A percentile compares a stretch with the other conserved stretches of the same genome.
Conservation (phyloP, 2,329 filamentous ascomycete genomes). For the Venturia aucupariae region DNA sequence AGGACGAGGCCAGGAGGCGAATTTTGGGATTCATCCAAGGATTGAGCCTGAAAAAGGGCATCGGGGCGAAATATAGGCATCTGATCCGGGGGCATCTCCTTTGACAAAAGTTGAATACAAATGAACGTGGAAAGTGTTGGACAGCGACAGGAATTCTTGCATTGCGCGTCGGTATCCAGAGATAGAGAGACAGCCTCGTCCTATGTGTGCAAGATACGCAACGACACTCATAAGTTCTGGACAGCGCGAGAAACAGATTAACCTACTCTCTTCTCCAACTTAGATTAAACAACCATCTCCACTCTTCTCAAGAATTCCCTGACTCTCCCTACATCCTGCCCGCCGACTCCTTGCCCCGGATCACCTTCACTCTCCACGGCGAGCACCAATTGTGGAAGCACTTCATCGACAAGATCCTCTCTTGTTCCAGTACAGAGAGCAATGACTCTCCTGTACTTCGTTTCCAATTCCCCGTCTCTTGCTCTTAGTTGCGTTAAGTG, state of each 20-base stretch:
- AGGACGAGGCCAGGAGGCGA: too few relatives aligned
- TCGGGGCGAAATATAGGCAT: too few relatives aligned
- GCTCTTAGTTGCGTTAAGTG: constrained; percentile 64
- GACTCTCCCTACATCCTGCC: constrained; percentile 64
- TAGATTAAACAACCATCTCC: constrained; percentile 44
- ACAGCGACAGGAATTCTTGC: too few relatives aligned
- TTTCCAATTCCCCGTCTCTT: constrained; percentile 72
- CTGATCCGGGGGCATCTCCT: too few relatives aligned
- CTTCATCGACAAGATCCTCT: constrained; percentile 69
- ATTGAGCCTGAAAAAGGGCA: too few relatives aligned
- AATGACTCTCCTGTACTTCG: constrained; percentile 82
- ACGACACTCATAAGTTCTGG: background rate
- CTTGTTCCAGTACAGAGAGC: constrained; percentile 73
- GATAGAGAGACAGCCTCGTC: background rate
- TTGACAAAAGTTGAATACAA: too few relatives aligned
- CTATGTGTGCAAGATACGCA: background rate
- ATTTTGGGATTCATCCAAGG: too few relatives aligned
- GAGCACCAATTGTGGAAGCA: constrained; percentile 69
- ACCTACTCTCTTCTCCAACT: background rate
- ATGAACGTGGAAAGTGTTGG: too few relatives aligned
- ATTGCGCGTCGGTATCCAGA: background rate
- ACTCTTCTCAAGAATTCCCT: constrained; percentile 72
- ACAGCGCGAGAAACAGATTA: background rate
- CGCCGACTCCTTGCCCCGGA: constrained; percentile 39
- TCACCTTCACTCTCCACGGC: constrained; percentile 74